These are phyloP conservation scores for Phialocephala sp. DNA, from an alignment of 2,329 filamentous ascomycete genomes.

Conservation along the genomic window DNA sequence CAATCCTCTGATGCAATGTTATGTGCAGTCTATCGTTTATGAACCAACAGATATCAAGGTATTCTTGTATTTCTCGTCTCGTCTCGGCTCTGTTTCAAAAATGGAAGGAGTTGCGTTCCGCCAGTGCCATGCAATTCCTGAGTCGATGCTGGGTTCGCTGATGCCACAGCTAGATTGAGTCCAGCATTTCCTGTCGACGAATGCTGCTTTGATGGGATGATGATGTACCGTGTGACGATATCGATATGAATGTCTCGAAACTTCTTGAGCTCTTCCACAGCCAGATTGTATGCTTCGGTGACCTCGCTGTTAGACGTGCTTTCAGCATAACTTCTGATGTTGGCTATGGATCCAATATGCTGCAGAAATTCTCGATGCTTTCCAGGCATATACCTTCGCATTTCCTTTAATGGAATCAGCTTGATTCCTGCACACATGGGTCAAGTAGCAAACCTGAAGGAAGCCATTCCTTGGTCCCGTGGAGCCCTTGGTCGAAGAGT, in stretches of 20 bases:
- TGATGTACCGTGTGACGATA: slow-evolving; percentile 89
- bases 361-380: slow-evolving; percentile 80
- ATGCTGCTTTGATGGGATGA: slow-evolving; percentile 69
- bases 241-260: slow-evolving; percentile 88
- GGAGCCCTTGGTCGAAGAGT: slow-evolving; percentile 52
- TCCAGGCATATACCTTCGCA: slow-evolving; percentile 90
- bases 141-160: slow-evolving; percentile 34
- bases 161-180: slow-evolving; percentile 41
- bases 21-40: too few species aligned
- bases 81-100: slow-evolving; percentile 86
- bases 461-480: slow-evolving; percentile 34
- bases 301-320: slow-evolving; percentile 54
- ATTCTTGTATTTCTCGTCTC: slow-evolving; percentile 66
- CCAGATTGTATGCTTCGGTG: slow-evolving; percentile 71
- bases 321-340: slow-evolving; percentile 71
- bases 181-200: slow-evolving; percentile 52
- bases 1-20: too few species aligned
- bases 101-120: slow-evolving; percentile 85
- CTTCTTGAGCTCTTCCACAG: slow-evolving; percentile 74
- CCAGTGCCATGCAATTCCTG: slow-evolving; percentile 76
- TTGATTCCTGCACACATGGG: not conserved
- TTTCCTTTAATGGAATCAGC: slow-evolving; percentile 54
- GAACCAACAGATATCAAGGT: not conserved
- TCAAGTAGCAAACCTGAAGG: slow-evolving; percentile 28
- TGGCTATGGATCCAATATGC: slow-evolving; percentile 71